phyloP scores from a whole-genome alignment of 208 protist genomes.

The Wallacemonas collosoma region DNA sequence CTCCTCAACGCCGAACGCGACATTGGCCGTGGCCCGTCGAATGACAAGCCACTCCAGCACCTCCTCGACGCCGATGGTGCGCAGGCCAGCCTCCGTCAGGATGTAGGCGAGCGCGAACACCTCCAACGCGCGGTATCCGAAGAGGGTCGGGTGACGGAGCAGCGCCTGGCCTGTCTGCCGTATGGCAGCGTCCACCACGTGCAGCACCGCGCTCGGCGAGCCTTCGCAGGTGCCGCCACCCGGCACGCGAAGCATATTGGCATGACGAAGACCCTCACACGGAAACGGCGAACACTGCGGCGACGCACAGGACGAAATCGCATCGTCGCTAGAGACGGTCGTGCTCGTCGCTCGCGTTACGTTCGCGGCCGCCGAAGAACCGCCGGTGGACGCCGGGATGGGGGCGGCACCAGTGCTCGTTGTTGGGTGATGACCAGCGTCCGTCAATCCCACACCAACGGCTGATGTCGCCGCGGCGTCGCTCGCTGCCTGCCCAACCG shows the following conservation, averaged over 20 bases:
- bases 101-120: conserved; percentile 40
- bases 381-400: not conserved
- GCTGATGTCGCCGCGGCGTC: not conserved
- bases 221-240: not conserved
- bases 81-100: conserved; percentile 37
- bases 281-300: not conserved
- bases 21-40: conserved; percentile 10
- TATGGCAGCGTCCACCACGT: conserved; percentile 1
- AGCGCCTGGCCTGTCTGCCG: not conserved
- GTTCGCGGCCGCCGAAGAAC: not conserved
- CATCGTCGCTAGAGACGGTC: conserved; percentile 6
- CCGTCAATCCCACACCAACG: not conserved
- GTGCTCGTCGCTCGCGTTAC: not conserved
- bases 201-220: not conserved
- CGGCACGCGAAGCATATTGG: not conserved
- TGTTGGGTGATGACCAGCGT: not conserved
- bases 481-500: not conserved
- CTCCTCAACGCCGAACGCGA: conserved; percentile 41
- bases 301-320: not conserved
- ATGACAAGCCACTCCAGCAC: conserved; percentile 38
- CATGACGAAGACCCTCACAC: not conserved
- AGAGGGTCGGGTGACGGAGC: not conserved
- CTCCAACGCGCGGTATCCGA: conserved; percentile 36
- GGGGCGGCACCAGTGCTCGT: not conserved
- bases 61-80: conserved; percentile 34